These are phyloP conservation scores for Phytophthora sp. DNA, from an alignment of 352 stramenopile species.

Conservation along the genomic window DNA sequence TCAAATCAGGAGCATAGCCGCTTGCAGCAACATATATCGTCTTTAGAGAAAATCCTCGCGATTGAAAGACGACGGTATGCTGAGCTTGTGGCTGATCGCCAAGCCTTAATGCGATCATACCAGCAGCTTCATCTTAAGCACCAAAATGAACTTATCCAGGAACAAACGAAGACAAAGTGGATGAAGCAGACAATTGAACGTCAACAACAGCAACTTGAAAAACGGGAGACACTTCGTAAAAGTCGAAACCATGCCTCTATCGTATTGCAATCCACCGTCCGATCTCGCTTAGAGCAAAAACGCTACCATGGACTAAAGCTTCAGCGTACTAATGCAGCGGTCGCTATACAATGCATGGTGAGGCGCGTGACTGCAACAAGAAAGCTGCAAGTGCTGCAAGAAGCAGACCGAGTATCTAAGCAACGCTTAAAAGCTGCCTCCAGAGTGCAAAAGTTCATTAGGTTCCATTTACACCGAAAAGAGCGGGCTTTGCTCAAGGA, in stretches of 20 bases:
- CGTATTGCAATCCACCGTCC: constrained; percentile 63
- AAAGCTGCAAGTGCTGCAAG: constrained; percentile 20
- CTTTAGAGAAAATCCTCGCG: constrained; percentile 28
- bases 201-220: constrained; percentile 48
- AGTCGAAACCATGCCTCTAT: constrained; percentile 59
- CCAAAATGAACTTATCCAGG: constrained; percentile 51
- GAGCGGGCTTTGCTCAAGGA: constrained; percentile 36
- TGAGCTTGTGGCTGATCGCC: constrained; percentile 32
- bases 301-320: constrained; percentile 65
- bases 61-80: constrained; percentile 40
- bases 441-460: constrained; percentile 49
- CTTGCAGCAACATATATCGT: constrained; percentile 23
- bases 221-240: constrained; percentile 38
- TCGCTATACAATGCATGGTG: constrained; percentile 50
- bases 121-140: constrained; percentile 52
- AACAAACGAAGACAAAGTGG: constrained; percentile 42
- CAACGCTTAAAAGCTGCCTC: constrained; percentile 11
- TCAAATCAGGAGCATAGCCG: constrained; percentile 33
- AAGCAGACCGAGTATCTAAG: constrained; percentile 10
- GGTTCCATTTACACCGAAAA: constrained; percentile 44
- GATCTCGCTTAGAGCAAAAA: constrained; percentile 61
- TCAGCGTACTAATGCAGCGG: constrained; percentile 39
- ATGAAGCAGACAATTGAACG: constrained; percentile 46
- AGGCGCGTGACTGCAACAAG: constrained; percentile 19
- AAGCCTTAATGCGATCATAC: constrained; percentile 35